A percentile compares a stretch with the other conserved stretches of the same genome.
Conservation (phyloP, 176 grass and related monocot species). For the Aegilops sharonensis region DNA sequence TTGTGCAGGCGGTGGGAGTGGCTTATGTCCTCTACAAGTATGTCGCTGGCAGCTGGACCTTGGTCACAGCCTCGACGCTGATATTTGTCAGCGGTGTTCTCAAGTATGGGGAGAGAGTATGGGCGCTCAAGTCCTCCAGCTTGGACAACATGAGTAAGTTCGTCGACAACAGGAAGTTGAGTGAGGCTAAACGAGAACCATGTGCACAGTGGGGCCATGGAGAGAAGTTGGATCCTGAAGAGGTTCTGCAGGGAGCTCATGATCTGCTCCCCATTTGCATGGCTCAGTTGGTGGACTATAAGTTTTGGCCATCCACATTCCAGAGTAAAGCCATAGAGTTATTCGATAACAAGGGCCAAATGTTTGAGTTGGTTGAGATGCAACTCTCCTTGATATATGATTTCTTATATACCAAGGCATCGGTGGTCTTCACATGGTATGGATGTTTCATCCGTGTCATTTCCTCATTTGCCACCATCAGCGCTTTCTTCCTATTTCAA, state of each 20-base stretch:
- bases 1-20: no score
- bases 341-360: neutral
- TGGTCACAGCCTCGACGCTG: no score
- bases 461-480: neutral
- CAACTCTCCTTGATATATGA: neutral
- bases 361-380: neutral
- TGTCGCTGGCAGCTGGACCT: no score
- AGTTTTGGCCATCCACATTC: neutral
- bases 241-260: neutral
- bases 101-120: no score
- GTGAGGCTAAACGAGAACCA: no score
- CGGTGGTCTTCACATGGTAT: neutral
- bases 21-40: no score
- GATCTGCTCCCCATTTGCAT: neutral
- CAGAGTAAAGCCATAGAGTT: neutral
- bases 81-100: no score
- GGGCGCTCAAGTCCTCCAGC: no score
- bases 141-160: no score
- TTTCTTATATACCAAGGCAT: neutral
- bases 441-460: neutral
- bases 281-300: neutral
- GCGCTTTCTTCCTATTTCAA: neutral
- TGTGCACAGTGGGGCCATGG: neutral
- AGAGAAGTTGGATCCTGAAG: neutral
- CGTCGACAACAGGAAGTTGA: no score